These are phyloP conservation scores for Gracilariopsis chorda DNA, from an alignment of 23 red algal genomes.

Conservation along the genomic window DNA sequence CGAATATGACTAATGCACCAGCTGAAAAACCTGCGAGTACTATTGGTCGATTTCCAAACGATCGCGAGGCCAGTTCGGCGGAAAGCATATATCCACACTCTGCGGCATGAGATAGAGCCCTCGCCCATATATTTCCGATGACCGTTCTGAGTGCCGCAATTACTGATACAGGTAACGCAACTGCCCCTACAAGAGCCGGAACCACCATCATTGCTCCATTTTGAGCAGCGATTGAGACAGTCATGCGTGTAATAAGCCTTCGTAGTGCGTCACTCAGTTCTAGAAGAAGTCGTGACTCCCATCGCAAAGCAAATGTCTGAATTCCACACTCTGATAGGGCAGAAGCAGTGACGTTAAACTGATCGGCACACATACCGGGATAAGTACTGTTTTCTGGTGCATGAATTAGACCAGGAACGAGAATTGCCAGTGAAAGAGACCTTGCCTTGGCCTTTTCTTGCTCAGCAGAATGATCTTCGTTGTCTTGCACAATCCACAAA, in stretches of 20 bases:
- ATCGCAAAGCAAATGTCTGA: slow-evolving; percentile 54
- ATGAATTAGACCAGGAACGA: slow-evolving; percentile 49
- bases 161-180: slow-evolving; percentile 56
- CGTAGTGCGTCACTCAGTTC: slow-evolving; percentile 60
- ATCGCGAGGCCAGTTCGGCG: slow-evolving; percentile 52
- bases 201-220: slow-evolving; percentile 46
- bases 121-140: slow-evolving; percentile 70
- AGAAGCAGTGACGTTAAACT: slow-evolving; percentile 10
- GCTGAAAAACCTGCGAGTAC: slow-evolving; percentile 49
- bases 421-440: slow-evolving; percentile 52
- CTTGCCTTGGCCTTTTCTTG: slow-evolving; percentile 13
- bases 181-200: slow-evolving; percentile 48
- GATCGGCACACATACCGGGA: slow-evolving; percentile 59
- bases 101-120: slow-evolving; percentile 36
- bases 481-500: slow-evolving; percentile 58
- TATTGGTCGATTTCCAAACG: slow-evolving; percentile 64
- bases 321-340: neutral
- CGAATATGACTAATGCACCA: slow-evolving; percentile 57
- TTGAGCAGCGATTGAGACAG: slow-evolving; percentile 52
- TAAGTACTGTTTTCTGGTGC: slow-evolving; percentile 40
- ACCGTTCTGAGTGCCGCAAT: slow-evolving; percentile 43
- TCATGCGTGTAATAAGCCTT: slow-evolving; percentile 39
- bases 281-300: slow-evolving; percentile 52
- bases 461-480: slow-evolving; percentile 22
- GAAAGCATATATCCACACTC: slow-evolving; percentile 67